These are phyloP conservation scores for Chlorophyllum brunneum DNA, from an alignment of 768 basidiomycete genomes.

Conservation along the genomic window DNA sequence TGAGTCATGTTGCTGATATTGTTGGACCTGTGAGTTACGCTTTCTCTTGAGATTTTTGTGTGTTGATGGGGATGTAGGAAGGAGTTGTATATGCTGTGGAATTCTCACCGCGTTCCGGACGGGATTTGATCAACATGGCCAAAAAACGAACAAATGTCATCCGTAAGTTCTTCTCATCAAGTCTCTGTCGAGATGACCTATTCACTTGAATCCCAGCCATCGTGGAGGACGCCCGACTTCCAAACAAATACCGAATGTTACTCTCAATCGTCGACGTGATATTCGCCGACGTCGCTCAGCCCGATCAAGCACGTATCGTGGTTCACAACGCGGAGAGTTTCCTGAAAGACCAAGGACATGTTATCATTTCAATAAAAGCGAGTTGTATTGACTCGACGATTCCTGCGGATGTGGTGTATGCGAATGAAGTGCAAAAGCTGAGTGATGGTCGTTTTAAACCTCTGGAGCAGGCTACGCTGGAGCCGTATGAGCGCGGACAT, in stretches of 20 bases:
- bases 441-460: constrained; percentile 84
- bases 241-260: constrained; percentile 97
- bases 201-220: constrained; percentile 76
- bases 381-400: constrained; percentile 98
- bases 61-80: constrained; percentile 47
- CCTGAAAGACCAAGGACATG: constrained; percentile 90
- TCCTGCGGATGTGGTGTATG: constrained; percentile 86
- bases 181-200: no score
- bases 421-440: constrained; percentile 78
- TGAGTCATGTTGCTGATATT: constrained; percentile 98
- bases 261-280: constrained; percentile 94
- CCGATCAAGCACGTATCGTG: constrained; percentile 98
- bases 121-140: constrained; percentile 98
- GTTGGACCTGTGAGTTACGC: constrained; percentile 79
- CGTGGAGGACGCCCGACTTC: constrained; percentile 94
- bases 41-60: background rate
- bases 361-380: constrained; percentile 97
- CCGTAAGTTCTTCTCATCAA: constrained; percentile 57
- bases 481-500: constrained; percentile 89
- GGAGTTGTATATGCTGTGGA: constrained; percentile 98
- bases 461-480: constrained; percentile 91
- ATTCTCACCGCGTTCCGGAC: constrained; percentile 93
- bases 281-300: constrained; percentile 98
- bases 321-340: constrained; percentile 90
- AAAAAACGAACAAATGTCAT: constrained; percentile 99